These are phyloP conservation scores for Epichloe glyceriae DNA, from an alignment of 2,329 filamentous ascomycete species.

Conservation along the genomic window DNA sequence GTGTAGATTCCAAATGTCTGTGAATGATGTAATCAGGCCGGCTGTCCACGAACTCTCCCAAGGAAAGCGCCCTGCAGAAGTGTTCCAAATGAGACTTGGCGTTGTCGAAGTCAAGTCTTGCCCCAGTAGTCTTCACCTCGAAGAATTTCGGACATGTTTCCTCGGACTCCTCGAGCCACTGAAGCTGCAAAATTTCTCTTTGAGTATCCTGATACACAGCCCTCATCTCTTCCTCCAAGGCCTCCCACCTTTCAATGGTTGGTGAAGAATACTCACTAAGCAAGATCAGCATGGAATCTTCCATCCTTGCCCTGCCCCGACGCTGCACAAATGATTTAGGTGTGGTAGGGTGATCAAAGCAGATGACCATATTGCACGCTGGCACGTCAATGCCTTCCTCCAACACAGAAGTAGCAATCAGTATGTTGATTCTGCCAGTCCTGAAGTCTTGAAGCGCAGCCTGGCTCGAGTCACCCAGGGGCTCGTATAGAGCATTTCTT, in stretches of 20 bases:
- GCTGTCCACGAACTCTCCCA: constrained; percentile 46
- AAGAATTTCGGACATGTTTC: constrained; percentile 16
- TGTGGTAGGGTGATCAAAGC: constrained; percentile 36
- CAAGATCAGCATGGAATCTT: constrained; percentile 36
- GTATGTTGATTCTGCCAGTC: constrained; percentile 38
- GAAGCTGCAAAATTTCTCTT: constrained; percentile 32
- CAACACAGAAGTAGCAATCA: constrained; percentile 50
- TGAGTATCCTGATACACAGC: constrained; percentile 52
- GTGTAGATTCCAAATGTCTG: constrained; percentile 18
- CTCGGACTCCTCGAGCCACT: constrained; percentile 33
- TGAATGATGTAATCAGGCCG: constrained; percentile 55
- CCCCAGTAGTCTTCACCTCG: constrained; percentile 34
- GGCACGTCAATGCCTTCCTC: constrained; percentile 58
- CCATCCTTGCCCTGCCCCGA: constrained; percentile 38
- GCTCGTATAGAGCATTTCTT: constrained; percentile 28
- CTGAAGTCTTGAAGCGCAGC: constrained; percentile 35
- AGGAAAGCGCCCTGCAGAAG: constrained; percentile 56
- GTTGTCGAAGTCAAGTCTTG: constrained; percentile 58
- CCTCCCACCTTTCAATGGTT: constrained; percentile 40
- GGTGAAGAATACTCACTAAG: constrained; percentile 22
- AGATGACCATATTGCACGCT: constrained; percentile 48
- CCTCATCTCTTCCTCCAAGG: constrained; percentile 63
- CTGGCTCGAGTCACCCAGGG: constrained; percentile 19
- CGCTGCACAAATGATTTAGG: constrained; percentile 48
- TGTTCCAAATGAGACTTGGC: constrained; percentile 67